Evolutionary conservation across 108 stramenopile species (phyloP), one percentile per base, ranked within the genome.

Genomic region (Schizochytrium sp.): DNA sequence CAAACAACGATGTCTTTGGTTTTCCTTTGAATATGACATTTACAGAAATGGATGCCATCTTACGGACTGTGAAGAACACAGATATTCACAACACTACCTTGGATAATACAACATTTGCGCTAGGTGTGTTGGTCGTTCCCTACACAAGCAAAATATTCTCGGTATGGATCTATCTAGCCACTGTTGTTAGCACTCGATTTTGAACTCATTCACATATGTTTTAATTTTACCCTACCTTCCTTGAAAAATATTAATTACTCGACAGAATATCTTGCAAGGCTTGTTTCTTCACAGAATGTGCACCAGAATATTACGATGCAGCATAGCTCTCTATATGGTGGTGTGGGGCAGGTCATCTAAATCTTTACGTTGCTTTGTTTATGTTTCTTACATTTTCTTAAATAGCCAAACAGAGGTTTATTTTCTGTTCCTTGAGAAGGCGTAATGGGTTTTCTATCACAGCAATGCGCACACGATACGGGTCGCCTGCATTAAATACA

Each of bases 111-210:
- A 88, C 92, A 61, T 94, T 94, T 61, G 92, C 91, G 4, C 56
- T 94, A 0, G 93, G 72, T 15, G 92, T 91, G 2, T 88, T 76
- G 28, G 92, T 89, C 2, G 76, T 91, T 8, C 89, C 94, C 12
- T 90, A 93, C 46, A 88, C 91, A 8, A 89, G 91, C 59, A 61
- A 90, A n/a, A 87, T 94, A 3, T 57, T 94, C 3, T 91, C 92
- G 7, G 89, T 94, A 44, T 94, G 94, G 94, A 69, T 94, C 17
- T 94, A 93, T 89, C 57, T 92, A 44, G 91, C 91, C 50, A 53
- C 91, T 41, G 91, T 91, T 55, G 56, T 87, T 3, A 83, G 76
- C 76, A 83, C 76, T 5, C 10, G 76, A 5, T 55, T 83, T 40
- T 83, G 28, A 42, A 10, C 76, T 47, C 57, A 58, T 15, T 10